These are phyloP conservation scores for Hygrophoropsis aurantiaca DNA, from an alignment of 768 basidiomycete species.

Conservation along the genomic window DNA sequence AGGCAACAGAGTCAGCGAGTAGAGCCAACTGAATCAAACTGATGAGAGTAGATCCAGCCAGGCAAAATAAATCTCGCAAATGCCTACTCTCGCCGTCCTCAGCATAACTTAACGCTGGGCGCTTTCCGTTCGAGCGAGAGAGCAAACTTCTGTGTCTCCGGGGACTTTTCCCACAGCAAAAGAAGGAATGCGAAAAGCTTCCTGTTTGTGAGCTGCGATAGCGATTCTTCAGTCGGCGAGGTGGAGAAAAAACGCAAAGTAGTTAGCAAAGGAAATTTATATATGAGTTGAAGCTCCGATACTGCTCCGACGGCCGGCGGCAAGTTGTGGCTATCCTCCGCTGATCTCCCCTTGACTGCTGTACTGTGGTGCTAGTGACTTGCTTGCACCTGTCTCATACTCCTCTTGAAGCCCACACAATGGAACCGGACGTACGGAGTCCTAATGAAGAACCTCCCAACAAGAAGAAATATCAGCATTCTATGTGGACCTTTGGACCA, in stretches of 20 bases:
- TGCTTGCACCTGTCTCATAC: no score
- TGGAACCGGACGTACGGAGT: no score
- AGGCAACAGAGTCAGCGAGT: conserved; percentile 60
- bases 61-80: conserved; percentile 52
- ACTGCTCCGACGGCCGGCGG: conserved; percentile 6
- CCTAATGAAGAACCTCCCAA: no score
- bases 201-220: conserved; percentile 80
- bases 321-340: no score
- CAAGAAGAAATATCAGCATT: no score
- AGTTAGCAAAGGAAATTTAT: conserved; percentile 20
- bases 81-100: conserved; percentile 50
- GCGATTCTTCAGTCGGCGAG: conserved; percentile 78
- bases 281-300: conserved; percentile 7
- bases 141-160: conserved; percentile 76
- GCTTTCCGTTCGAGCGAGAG: conserved; percentile 68
- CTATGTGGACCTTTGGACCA: no score
- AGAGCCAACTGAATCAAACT: conserved; percentile 36
- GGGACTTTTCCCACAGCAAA: conserved; percentile 92
- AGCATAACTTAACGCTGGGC: conserved; percentile 71
- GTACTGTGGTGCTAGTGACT: no score
- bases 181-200: conserved; percentile 42
- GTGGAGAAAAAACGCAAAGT: conserved; percentile 15
- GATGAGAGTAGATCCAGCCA: conserved; percentile 29
- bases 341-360: no score
- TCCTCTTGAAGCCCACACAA: no score